These are phyloP conservation scores for Nannochloropsis oceanica DNA, from an alignment of 108 stramenopile species.

Conservation along the genomic window DNA sequence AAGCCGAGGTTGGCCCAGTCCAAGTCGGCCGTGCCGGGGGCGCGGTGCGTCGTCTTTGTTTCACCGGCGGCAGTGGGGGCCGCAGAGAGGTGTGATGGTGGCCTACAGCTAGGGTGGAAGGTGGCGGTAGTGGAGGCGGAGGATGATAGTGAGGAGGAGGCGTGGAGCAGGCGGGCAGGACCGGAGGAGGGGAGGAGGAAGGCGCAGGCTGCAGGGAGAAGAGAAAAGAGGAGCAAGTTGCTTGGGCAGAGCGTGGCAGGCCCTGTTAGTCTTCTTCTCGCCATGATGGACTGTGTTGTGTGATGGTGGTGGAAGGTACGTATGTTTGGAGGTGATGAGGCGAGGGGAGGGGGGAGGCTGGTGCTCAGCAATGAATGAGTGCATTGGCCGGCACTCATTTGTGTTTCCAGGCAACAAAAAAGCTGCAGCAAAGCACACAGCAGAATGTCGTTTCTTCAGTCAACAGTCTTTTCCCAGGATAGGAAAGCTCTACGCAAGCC, in stretches of 20 bases:
- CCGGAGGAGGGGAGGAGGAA: neutral
- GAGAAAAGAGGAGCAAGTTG: neutral
- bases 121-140: neutral
- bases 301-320: neutral
- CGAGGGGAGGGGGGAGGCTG: neutral
- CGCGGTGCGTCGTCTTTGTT: neutral
- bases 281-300: neutral
- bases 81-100: neutral
- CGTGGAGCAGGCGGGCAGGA: neutral
- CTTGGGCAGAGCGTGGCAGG: neutral
- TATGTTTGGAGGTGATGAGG: neutral
- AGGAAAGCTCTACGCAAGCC: too few species aligned
- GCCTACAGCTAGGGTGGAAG: neutral
- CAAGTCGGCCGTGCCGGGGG: slow-evolving; percentile 34
- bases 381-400: neutral
- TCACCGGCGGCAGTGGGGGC: neutral
- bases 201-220: neutral
- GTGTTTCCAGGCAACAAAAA: too few species aligned
- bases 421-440: too few species aligned
- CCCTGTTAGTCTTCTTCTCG: neutral
- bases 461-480: too few species aligned
- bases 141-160: neutral
- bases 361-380: neutral
- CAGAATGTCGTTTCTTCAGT: too few species aligned
- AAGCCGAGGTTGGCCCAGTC: slow-evolving; percentile 91